Evolutionary conservation across 1,139 yeast genomes (phyloP), one percentile per base, ranked within the genome.

Genomic region (Lodderomyces orthopsilosis): DNA sequence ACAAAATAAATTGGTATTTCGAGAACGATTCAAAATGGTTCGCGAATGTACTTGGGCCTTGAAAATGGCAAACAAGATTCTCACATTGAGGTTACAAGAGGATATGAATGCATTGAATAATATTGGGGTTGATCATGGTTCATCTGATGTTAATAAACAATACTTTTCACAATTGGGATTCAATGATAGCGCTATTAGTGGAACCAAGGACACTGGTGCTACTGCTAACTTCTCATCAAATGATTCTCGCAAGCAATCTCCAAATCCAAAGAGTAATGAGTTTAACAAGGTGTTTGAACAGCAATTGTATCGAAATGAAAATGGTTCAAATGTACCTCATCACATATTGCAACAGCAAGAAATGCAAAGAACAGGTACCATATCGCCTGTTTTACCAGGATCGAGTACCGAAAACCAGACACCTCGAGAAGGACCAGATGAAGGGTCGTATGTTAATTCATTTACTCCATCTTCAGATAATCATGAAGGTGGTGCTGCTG

Each of bases 11-110:
- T 55, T 74, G 10, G 53, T 70, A 6, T 55, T 62, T 26, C 66
- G 66, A 37, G 76, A 70, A 41, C 58, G 81, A 42, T 77, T 75
- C 54, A 72, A 69, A 39, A 82, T 82, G 88, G 79, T 77, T 9
- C 68, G 71, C 42, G 87, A 82, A 55, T 79, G 85, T 54, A 57
- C 79, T 23, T 82, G 88, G 88, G 82, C 81, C 1, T 57, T 82
- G 33, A 79, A 79, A 48, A 77, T 75, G 66, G 64, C 80, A 41
- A 79, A 78, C 51, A 76, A 77, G 46, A 70, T 79, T 50, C 60
- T 79, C 39, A 61, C 73, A 13, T 61, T 78, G 44, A 62, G 81
- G 43, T 61, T 79, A 42, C 59, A 67, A 43, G 75, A 76, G 47
- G 68, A 77, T 23, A 58, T 70, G 19, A 54, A 58, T 2, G 59